Conservation (phyloP, 2,329 filamentous ascomycete genomes). For the Eutypella sp. region DNA sequence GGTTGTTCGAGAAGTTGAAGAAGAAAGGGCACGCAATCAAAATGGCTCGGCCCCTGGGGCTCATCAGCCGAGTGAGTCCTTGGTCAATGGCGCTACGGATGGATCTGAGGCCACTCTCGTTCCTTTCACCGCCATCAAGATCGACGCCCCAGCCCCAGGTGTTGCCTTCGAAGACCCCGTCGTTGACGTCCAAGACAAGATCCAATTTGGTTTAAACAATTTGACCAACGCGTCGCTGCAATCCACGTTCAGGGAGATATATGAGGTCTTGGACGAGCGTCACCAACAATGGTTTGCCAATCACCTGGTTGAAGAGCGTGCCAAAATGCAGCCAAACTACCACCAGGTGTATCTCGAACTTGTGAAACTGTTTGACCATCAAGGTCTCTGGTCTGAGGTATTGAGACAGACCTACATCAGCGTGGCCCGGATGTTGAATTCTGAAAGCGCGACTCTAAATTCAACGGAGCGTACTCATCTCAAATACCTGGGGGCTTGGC, state of each 20-base stretch:
- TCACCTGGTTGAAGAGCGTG: conserved; percentile 91
- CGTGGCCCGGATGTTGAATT: conserved; percentile 81
- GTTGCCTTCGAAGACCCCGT: conserved; percentile 75
- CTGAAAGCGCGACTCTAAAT: conserved; percentile 79
- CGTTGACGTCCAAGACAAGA: conserved; percentile 82
- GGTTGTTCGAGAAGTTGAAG: conserved; percentile 64
- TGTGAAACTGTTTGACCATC: conserved; percentile 76
- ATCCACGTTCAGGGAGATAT: conserved; percentile 77
- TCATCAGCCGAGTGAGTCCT: conserved; percentile 39
- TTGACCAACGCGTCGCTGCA: conserved; percentile 85
- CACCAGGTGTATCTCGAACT: conserved; percentile 90
- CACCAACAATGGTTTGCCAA: conserved; percentile 96
- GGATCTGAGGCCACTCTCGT: conserved; percentile 62
- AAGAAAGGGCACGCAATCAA: conserved; percentile 51
- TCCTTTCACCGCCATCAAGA: conserved; percentile 73
- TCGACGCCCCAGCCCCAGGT: conserved; percentile 62
- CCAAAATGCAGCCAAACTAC: conserved; percentile 96
- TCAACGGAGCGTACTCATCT: conserved; percentile 80
- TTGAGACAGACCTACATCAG: conserved; percentile 88
- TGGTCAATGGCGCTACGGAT: conserved; percentile 68
- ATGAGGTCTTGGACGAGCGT: conserved; percentile 69
- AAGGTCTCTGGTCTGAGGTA: conserved; percentile 79
- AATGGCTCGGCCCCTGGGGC: conserved; percentile 42
- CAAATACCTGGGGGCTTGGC: conserved; percentile 91
- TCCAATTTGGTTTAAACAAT: conserved; percentile 95